Percentiles rank a stretch among this genome's conserved stretches.
These are phyloP conservation scores for Clavispora phyllophila DNA, from an alignment of 805 yeast genomes.

Conservation along the genomic window DNA sequence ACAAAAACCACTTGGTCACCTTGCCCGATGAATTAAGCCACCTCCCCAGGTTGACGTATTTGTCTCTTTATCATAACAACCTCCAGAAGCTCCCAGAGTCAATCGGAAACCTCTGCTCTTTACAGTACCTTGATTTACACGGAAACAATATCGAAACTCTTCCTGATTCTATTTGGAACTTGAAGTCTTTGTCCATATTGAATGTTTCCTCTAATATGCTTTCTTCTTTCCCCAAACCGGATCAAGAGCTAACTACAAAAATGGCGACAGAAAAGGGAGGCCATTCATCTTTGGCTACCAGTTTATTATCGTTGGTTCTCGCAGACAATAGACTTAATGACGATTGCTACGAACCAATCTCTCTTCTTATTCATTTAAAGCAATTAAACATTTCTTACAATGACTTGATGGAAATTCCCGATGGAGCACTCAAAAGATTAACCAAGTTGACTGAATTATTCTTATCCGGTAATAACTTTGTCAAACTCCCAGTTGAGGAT, in stretches of 20 bases:
- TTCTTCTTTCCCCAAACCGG: conserved; percentile 54
- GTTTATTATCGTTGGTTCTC: conserved; percentile 53
- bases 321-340: conserved; percentile 85
- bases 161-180: conserved; percentile 63
- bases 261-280: conserved; percentile 18
- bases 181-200: conserved; percentile 50
- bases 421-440: conserved; percentile 59
- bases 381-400: conserved; percentile 78
- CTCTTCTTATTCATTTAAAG: conserved; percentile 53
- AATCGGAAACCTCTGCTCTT: conserved; percentile 53
- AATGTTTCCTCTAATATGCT: conserved; percentile 74
- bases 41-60: conserved; percentile 53
- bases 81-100: conserved; percentile 64
- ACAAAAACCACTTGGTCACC: conserved; percentile 74
- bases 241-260: conserved; percentile 27
- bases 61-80: conserved; percentile 73
- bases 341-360: conserved; percentile 64
- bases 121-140: conserved; percentile 73
- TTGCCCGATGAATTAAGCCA: conserved; percentile 66
- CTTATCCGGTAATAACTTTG: conserved; percentile 77
- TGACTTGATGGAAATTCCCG: conserved; percentile 75
- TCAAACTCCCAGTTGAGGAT: conserved; percentile 82
- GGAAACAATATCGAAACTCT: conserved; percentile 72
- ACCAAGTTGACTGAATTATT: conserved; percentile 57
- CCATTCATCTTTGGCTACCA: conserved; percentile 36